These are phyloP conservation scores for Elongisporangium senticosum DNA, from an alignment of 352 stramenopile genomes.

Conservation along the genomic window DNA sequence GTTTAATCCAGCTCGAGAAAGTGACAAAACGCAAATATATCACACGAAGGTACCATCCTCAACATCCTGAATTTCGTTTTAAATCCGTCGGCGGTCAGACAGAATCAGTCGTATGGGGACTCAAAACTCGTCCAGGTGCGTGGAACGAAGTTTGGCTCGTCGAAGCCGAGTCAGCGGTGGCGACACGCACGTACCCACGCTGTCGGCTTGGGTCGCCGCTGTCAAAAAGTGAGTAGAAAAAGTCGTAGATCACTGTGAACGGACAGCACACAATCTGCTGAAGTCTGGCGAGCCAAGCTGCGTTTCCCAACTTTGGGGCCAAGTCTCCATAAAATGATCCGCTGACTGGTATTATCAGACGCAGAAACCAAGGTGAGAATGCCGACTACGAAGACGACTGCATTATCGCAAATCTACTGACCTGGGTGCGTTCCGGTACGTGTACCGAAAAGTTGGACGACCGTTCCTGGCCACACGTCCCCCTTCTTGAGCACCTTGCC, in stretches of 20 bases:
- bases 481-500: conserved; percentile 80
- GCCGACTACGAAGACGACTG: background rate
- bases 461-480: conserved; percentile 72
- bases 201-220: conserved; percentile 22
- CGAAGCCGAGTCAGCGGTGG: conserved; percentile 11
- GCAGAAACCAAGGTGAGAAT: background rate
- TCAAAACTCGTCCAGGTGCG: conserved; percentile 45
- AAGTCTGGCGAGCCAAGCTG: conserved; percentile 14
- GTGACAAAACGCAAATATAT: background rate
- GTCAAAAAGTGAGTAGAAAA: conserved; percentile 63
- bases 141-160: conserved; percentile 30
- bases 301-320: conserved; percentile 17
- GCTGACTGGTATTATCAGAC: background rate
- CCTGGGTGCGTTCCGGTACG: conserved; percentile 14
- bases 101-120: conserved; percentile 36
- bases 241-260: conserved; percentile 55
- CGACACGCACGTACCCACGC: conserved; percentile 39
- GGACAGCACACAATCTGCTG: conserved; percentile 64
- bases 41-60: background rate
- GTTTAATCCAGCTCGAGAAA: background rate
- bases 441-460: conserved; percentile 81
- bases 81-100: conserved; percentile 13
- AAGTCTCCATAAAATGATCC: conserved; percentile 9
- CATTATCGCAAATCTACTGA: background rate
- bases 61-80: conserved; percentile 8